Conservation (phyloP, 2,329 filamentous ascomycete species). For the Calonectria pseudoturangicola region DNA sequence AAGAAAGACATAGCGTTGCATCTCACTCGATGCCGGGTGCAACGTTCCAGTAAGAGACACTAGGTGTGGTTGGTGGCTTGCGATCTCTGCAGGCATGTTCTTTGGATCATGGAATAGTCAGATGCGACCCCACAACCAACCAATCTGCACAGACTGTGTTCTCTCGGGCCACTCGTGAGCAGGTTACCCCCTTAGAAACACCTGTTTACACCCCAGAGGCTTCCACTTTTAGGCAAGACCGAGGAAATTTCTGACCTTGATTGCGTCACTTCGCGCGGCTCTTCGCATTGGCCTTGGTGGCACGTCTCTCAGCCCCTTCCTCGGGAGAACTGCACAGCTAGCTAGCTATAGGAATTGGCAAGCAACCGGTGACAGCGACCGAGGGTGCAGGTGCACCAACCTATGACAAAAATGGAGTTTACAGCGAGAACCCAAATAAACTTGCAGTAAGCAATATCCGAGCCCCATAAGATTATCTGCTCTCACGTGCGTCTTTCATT, state of each 20-base stretch:
- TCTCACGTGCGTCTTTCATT: constrained; percentile 16
- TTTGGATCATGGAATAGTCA: constrained; percentile 21
- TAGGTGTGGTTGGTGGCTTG: constrained; percentile 33
- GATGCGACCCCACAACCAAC: constrained; percentile 30
- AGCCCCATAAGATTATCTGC: neutral
- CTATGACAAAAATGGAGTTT: constrained; percentile 12
- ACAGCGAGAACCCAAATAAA: neutral
- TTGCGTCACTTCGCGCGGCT: constrained; percentile 30
- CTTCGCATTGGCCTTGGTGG: constrained; percentile 16
- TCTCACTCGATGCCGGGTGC: constrained; percentile 23
- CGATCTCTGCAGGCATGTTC: constrained; percentile 13
- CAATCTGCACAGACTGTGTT: constrained; percentile 30
- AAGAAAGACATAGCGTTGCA: neutral
- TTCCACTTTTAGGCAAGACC: constrained; percentile 30
- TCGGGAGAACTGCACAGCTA: neutral
- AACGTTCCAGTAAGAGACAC: constrained; percentile 19
- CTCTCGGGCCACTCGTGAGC: constrained; percentile 33
- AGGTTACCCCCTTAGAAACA: constrained; percentile 36
- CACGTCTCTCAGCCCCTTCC: constrained; percentile 14
- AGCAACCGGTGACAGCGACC: constrained; percentile 23
- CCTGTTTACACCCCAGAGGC: constrained; percentile 33
- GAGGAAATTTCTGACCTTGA: constrained; percentile 17
- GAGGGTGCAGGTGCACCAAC: neutral
- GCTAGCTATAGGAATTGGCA: neutral
- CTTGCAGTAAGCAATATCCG: constrained; percentile 8